phyloP scores from a whole-genome alignment of 1,139 yeast species.

The Taphrina deformans region DNA sequence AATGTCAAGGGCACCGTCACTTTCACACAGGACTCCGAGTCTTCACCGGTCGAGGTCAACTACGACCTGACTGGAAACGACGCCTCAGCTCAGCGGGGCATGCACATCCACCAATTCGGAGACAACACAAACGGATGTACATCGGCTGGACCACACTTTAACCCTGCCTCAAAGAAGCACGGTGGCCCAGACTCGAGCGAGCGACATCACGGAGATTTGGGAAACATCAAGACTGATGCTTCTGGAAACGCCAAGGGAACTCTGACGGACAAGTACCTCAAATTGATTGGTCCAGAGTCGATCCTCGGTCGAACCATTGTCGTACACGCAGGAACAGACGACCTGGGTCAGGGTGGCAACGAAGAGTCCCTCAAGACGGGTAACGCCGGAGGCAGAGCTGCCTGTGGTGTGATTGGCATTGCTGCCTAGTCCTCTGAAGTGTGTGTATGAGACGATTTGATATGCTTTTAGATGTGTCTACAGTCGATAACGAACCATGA shows the following conservation, averaged over 20 bases:
- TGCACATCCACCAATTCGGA: constrained; percentile 98
- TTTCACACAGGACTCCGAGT: constrained; percentile 78
- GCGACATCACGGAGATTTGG: constrained; percentile 98
- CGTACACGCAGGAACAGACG: constrained; percentile 92
- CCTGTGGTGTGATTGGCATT: constrained; percentile 97
- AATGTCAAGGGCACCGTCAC: constrained; percentile 80
- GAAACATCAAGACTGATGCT: constrained; percentile 85
- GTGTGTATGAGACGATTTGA: too few relatives aligned
- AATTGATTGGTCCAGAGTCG: constrained; percentile 80
- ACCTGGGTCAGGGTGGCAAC: constrained; percentile 93
- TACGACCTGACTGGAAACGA: constrained; percentile 88
- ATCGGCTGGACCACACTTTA: constrained; percentile 98
- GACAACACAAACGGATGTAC: constrained; percentile 99
- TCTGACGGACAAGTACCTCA: constrained; percentile 71
- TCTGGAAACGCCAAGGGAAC: constrained; percentile 87
- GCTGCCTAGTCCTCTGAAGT: too few relatives aligned
- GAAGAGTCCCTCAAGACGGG: constrained; percentile 95
- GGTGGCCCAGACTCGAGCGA: constrained; percentile 89
- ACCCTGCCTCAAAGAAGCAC: constrained; percentile 86
- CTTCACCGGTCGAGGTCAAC: constrained; percentile 76
- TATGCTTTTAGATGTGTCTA: background rate
- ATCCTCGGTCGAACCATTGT: constrained; percentile 94
- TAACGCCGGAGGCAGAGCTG: constrained; percentile 98
- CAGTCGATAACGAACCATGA: too few relatives aligned
- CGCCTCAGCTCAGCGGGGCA: constrained; percentile 86